These are phyloP conservation scores for Candida boidinii DNA, from an alignment of 805 yeast species.

Conservation along the genomic window DNA sequence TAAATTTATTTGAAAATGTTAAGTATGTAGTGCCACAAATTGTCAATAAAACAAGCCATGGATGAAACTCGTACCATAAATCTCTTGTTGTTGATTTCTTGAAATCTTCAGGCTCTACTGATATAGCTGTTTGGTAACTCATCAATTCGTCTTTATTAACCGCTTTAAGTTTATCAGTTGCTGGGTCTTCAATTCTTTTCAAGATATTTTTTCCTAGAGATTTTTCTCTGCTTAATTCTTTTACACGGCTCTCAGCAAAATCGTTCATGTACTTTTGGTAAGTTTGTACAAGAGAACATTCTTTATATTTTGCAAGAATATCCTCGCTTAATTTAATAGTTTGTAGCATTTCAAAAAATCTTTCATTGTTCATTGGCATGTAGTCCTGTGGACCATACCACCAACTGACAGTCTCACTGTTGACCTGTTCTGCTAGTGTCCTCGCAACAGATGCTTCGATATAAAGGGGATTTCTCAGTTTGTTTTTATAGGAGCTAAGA, in stretches of 20 bases:
- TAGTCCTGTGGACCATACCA: slow-evolving; percentile 44
- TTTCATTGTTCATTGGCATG: slow-evolving; percentile 33
- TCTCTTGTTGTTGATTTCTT: no score
- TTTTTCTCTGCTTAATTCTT: background rate
- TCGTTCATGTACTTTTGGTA: background rate
- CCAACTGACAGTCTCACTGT: slow-evolving; percentile 31
- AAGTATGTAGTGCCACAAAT: no score
- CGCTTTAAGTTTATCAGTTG: slow-evolving; percentile 4
- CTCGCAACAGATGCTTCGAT: slow-evolving; percentile 20
- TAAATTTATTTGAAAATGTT: no score
- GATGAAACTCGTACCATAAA: no score
- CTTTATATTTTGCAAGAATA: slow-evolving; percentile 12
- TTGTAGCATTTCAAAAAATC: slow-evolving; percentile 17
- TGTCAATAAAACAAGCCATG: no score
- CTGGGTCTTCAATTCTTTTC: slow-evolving; percentile 3
- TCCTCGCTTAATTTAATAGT: slow-evolving; percentile 11
- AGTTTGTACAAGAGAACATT: slow-evolving; percentile 8
- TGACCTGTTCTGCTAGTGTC: slow-evolving; percentile 18
- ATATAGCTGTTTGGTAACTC: no score
- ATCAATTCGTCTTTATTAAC: no score
- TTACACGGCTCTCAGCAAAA: slow-evolving; percentile 1
- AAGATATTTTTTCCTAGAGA: slow-evolving; percentile 7
- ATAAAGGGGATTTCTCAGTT: slow-evolving; percentile 16
- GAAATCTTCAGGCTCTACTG: no score
- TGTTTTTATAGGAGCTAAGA: slow-evolving; percentile 7